Base-by-base conservation (phyloP, 768 basidiomycete genomes). In the Pleurotus sapidus region DNA sequence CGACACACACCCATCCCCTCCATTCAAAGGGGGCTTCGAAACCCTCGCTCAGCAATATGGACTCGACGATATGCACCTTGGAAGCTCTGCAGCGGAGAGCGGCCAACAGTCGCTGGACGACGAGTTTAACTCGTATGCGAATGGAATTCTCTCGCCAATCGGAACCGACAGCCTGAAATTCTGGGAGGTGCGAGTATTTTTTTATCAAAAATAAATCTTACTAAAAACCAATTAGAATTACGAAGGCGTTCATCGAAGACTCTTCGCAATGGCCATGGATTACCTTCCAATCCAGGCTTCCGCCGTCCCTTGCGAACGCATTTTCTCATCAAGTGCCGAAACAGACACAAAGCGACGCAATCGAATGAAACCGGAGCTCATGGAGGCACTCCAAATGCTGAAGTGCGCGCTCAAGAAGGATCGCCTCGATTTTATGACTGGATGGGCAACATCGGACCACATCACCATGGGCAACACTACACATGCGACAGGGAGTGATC, bases 311-410 rank as follows among this genome's bases (percentile, higher is more conserved):
- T 59, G 59, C 17, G 61, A 66, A 58, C 50, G 58, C 8, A 57
- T 60, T 3, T 66, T 66, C 45, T 65, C 61, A 25, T 65, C 63
- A 3, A 58, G 55, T 27, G 48, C 45, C 3, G 59, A 61, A 30
- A 64, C 61, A 7, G 57, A 60, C 27, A 60, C 61, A 14, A 42
- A 27, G 4, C 40, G 56, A 7, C 50, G 61, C 4, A 64, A 62
- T 39, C 46, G 59, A 3, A 55, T 66, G 15, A 46, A 30, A 12
- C 61, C 65, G 2, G n/a, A 43, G 3, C 45, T 64, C 2, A 65
- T 65, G 63, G 64, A 65, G 43, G 59, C 57, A 1, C 49, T 65
- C 1, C 63, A 66, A 27, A 61, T 66, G 49, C 37, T 61, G 1
- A 64, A 66, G 46, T 66, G 54, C 46, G 14, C 30, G 14, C 39